Percentiles rank a stretch among this genome's conserved stretches.
Conservation (phyloP, 2,329 filamentous ascomycete genomes). For the Stagonosporopsis chrysanthemi region DNA sequence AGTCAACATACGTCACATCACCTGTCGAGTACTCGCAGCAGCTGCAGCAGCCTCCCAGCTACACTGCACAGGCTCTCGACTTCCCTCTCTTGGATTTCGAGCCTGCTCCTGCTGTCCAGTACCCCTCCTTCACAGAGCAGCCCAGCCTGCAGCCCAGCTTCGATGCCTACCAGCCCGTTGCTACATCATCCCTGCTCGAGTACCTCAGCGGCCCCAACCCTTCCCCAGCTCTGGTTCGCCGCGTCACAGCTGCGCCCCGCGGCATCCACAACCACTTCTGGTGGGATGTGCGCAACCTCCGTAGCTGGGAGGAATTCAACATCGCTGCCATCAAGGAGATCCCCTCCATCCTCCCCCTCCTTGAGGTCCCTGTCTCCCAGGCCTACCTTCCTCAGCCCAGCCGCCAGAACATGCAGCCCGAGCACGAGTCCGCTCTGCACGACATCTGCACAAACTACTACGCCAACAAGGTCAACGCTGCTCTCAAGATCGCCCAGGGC, state of each 20-base stretch:
- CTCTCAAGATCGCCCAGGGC: slow-evolving; percentile 77
- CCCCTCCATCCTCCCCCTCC: slow-evolving; percentile 74
- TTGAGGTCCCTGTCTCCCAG: slow-evolving; percentile 67
- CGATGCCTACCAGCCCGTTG: slow-evolving; percentile 46
- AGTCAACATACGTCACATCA: slow-evolving; percentile 50
- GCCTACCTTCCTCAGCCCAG: slow-evolving; percentile 67
- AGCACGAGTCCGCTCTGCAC: slow-evolving; percentile 79
- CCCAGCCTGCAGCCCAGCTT: slow-evolving; percentile 42
- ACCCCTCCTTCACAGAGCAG: slow-evolving; percentile 52
- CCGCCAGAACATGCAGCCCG: slow-evolving; percentile 70
- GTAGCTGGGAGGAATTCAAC: slow-evolving; percentile 83
- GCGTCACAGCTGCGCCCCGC: slow-evolving; percentile 74
- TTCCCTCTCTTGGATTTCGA: slow-evolving; percentile 48
- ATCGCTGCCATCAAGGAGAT: slow-evolving; percentile 74
- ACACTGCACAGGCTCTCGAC: slow-evolving; percentile 41
- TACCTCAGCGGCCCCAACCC: slow-evolving; percentile 85
- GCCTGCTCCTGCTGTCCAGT: slow-evolving; percentile 53
- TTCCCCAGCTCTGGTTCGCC: slow-evolving; percentile 80
- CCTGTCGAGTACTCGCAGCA: slow-evolving; percentile 44
- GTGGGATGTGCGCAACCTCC: slow-evolving; percentile 93
- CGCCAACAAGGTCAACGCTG: slow-evolving; percentile 85
- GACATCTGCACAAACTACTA: slow-evolving; percentile 80
- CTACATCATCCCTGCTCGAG: slow-evolving; percentile 73
- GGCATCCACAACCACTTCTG: slow-evolving; percentile 83
- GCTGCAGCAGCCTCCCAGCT: slow-evolving; percentile 45